Conservation (phyloP, 2,329 filamentous ascomycete species). For the Xylariaceae sp. region DNA sequence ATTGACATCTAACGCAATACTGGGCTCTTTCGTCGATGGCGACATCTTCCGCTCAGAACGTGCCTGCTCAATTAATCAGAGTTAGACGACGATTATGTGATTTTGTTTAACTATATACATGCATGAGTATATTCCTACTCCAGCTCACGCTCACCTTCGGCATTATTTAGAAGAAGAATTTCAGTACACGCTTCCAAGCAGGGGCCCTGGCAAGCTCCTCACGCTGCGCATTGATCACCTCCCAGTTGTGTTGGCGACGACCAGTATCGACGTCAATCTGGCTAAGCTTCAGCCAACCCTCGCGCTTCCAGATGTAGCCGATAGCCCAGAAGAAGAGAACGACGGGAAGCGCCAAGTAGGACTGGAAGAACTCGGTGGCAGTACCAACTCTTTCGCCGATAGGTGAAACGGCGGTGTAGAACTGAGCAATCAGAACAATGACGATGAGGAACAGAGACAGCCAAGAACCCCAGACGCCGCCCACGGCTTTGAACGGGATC, state of each 20-base stretch:
- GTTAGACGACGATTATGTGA: no score
- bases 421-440: slow-evolving; percentile 43
- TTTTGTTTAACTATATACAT: not conserved
- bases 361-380: slow-evolving; percentile 48
- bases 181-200: slow-evolving; percentile 38
- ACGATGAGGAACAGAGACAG: slow-evolving; percentile 56
- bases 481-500: slow-evolving; percentile 60
- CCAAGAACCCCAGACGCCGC: slow-evolving; percentile 62
- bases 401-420: slow-evolving; percentile 43
- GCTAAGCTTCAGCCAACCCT: slow-evolving; percentile 51
- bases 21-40: no score
- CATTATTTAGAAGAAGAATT: slow-evolving; percentile 29
- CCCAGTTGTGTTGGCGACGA: slow-evolving; percentile 60
- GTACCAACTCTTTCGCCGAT: slow-evolving; percentile 28
- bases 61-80: no score
- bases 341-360: slow-evolving; percentile 51
- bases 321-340: slow-evolving; percentile 49
- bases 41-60: no score
- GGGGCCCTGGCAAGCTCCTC: slow-evolving; percentile 42
- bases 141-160: no score
- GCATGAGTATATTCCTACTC: no score
- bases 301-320: slow-evolving; percentile 62
- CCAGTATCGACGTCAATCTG: slow-evolving; percentile 67
- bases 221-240: slow-evolving; percentile 48
- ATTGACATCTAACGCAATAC: no score